phyloP scores from a whole-genome alignment of 441 rosid genomes.

The Theobroma grandiflorum region DNA sequence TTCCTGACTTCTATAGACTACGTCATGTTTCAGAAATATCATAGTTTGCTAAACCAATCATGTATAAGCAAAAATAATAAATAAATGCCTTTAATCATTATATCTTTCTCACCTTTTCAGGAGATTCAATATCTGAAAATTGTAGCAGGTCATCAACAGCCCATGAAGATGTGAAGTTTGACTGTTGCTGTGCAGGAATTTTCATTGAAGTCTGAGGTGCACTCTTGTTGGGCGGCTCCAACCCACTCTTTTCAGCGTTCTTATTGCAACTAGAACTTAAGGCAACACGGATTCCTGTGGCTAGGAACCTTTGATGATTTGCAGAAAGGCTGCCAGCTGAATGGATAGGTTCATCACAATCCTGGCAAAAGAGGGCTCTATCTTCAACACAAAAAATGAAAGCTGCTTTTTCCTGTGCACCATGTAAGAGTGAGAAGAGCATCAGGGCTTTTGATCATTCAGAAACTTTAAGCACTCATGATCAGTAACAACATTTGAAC shows the following conservation, averaged over 20 bases:
- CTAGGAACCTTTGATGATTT: conserved; percentile 75
- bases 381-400: conserved; percentile 95
- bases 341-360: conserved; percentile 70
- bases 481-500: background rate
- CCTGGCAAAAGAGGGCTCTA: conserved; percentile 78
- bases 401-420: conserved; percentile 73
- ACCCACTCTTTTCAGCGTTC: conserved; percentile 51
- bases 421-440: background rate
- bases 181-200: conserved; percentile 48
- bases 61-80: background rate
- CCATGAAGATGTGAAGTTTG: conserved; percentile 62
- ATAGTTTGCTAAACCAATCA: background rate
- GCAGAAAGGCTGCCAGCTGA: conserved; percentile 66
- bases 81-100: background rate
- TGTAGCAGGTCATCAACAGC: conserved; percentile 73
- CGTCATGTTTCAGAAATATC: background rate
- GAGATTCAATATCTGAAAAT: conserved; percentile 67
- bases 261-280: conserved; percentile 66
- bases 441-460: background rate
- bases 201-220: conserved; percentile 49
- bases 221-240: conserved; percentile 75
- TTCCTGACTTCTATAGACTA: background rate
- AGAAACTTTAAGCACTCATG: background rate
- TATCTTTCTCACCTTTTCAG: conserved; percentile 65
- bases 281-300: conserved; percentile 86